Percentiles rank a stretch among this genome's conserved stretches.
Conservation (phyloP, 768 basidiomycete species). For the Lepiota subincarnata region DNA sequence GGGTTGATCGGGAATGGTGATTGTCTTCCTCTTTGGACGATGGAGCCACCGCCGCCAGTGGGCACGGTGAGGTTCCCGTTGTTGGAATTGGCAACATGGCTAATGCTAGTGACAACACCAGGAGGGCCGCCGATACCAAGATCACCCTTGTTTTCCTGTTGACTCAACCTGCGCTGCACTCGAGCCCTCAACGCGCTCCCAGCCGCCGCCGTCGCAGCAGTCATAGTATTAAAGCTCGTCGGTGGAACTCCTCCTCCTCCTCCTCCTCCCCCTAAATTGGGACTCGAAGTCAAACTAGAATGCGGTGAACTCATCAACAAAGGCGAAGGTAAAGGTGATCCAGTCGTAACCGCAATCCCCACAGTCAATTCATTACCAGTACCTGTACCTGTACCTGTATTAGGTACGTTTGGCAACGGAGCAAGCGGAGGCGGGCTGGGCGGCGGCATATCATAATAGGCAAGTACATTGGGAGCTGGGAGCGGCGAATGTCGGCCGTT, state of each 20-base stretch:
- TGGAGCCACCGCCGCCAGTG: constrained; percentile 13
- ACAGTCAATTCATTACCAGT: constrained; percentile 10
- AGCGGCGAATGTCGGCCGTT: constrained; percentile 14
- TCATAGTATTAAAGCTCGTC: constrained; percentile 2
- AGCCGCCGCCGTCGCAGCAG: constrained; percentile 4
- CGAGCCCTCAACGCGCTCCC: constrained; percentile 9
- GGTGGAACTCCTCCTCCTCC: neutral
- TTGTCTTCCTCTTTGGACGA: constrained; percentile 42
- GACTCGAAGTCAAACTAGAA: constrained; percentile 1
- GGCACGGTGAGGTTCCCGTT: neutral
- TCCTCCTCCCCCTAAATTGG: neutral
- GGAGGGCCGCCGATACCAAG: too few relatives aligned
- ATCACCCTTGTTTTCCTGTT: neutral
- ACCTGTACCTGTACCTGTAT: constrained; percentile 10
- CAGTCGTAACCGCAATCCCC: constrained; percentile 7
- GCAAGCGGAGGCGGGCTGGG: constrained; percentile 46
- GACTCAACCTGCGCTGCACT: constrained; percentile 6
- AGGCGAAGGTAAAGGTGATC: constrained; percentile 9
- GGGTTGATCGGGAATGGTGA: constrained; percentile 49
- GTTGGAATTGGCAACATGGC: too few relatives aligned
- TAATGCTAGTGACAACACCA: too few relatives aligned
- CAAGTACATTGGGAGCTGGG: constrained; percentile 36
- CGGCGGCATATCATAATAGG: constrained; percentile 47
- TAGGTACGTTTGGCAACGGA: constrained; percentile 38
- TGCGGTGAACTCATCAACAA: constrained; percentile 4